Conservation (phyloP, 257 asterid genomes). For the Solanum dulcamara region DNA sequence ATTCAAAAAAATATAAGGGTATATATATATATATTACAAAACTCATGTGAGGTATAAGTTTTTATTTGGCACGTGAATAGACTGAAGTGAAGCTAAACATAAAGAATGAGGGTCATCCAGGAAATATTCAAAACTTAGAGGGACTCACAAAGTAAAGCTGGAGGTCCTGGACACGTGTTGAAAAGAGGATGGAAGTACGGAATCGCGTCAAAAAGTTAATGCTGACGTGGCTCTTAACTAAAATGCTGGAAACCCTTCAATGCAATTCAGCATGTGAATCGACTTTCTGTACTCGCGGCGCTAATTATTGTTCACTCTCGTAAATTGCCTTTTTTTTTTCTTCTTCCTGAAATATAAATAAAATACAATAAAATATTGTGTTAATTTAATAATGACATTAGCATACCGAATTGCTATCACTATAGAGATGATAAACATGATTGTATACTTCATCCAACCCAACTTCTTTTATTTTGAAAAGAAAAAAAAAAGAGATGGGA, state of each 20-base stretch:
- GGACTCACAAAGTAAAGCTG: not conserved
- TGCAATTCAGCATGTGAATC: not conserved
- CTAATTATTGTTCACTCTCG: too few relatives aligned
- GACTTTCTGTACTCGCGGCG: not conserved
- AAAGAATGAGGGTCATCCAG: too few relatives aligned
- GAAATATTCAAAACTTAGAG: not conserved
- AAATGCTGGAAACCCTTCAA: not conserved
- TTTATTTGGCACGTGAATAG: not conserved
- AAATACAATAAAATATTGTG: too few relatives aligned
- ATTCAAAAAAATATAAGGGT: not conserved
- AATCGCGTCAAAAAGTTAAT: not conserved
- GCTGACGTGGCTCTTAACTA: not conserved
- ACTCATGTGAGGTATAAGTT: not conserved
- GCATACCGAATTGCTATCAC: not conserved
- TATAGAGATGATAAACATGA: not conserved
- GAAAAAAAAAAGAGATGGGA: not conserved
- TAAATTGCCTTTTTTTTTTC: not conserved
- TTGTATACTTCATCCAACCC: not conserved
- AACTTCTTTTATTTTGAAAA: not conserved
- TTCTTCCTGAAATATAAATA: not conserved
- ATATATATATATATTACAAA: not conserved
- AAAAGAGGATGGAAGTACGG: not conserved
- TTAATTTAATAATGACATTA: not conserved
- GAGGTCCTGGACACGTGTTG: not conserved
- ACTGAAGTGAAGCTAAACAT: too few relatives aligned